phyloP scores from a whole-genome alignment of 805 yeast genomes.

The Saccharomycopsis guyanensis region DNA sequence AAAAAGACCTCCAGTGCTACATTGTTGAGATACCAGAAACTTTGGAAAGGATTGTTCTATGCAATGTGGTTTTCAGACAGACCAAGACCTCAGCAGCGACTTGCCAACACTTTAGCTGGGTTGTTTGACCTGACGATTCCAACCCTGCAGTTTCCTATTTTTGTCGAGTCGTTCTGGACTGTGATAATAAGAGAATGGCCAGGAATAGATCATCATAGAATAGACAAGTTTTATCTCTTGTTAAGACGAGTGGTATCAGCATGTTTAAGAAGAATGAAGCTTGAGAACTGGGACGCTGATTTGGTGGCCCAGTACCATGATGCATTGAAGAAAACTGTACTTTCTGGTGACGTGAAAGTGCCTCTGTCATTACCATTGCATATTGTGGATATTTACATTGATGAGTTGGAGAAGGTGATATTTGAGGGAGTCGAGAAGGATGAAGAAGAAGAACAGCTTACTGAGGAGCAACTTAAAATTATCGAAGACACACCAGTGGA shows the following conservation, averaged over 20 bases:
- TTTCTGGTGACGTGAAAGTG: conserved; percentile 50
- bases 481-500: conserved; percentile 44
- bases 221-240: conserved; percentile 79
- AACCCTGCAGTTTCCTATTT: conserved; percentile 36
- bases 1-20: conserved; percentile 24
- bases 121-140: conserved; percentile 41
- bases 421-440: conserved; percentile 41
- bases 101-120: conserved; percentile 66
- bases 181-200: conserved; percentile 79
- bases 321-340: conserved; percentile 34
- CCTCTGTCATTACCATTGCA: conserved; percentile 81
- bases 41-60: conserved; percentile 94
- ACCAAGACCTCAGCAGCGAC: conserved; percentile 82
- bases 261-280: conserved; percentile 48
- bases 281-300: conserved; percentile 46
- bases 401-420: conserved; percentile 69
- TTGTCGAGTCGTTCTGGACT: conserved; percentile 73
- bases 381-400: conserved; percentile 72
- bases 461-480: conserved; percentile 28
- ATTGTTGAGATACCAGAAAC: conserved; percentile 58
- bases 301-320: conserved; percentile 39
- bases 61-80: conserved; percentile 97
- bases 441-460: conserved; percentile 36
- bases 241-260: conserved; percentile 69
- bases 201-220: conserved; percentile 69